Base-by-base conservation (phyloP, 306 rosid genomes). In the Urtica urens region DNA sequence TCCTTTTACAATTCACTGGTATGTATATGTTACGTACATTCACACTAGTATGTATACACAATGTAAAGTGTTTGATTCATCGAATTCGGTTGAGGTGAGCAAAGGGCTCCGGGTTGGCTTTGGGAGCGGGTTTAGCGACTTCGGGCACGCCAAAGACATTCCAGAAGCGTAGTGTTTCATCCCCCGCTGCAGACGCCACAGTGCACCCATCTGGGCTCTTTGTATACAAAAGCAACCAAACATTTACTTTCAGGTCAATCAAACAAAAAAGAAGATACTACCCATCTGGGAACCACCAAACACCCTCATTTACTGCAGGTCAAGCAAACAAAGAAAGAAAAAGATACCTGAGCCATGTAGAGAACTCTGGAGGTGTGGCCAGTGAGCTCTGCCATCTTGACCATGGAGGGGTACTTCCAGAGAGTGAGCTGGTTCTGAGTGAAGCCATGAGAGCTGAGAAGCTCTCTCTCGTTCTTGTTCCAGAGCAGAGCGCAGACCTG, bases 361-460 rank as follows among this genome's bases (percentile, higher is more conserved):
- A 81, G 82, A 60, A 85, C 95, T 50, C 95, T 78, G 7, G 95
- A 85, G 13, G 84, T 71, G 48, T 85, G 95, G 25, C 95, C 93
- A 3, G 48, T 73, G 63, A 85, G 87, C 68, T 85, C 95, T 8
- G 75, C 82, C 74, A 76, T 68, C 64, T 78, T 81, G 46, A 72
- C 72, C 93, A 85, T 85, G 5, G 95, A 85, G 7, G 95, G 95
- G 45, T 85, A 85, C 39, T 85, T 81, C 95, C 95, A 85, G 39
- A 85, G 93, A 39, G 87, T 73, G n/a, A 69, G 69, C 69, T 69
- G 95, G 53, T 86, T 81, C 49, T 86, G 71, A 7, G 82, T 62
- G 51, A 71, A 78, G 25, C 95, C 95, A 24, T 86, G 95, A 1
- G 95, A 78, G 67, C 95, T 86, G 33, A 86, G 95, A 53, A 86